Percentiles rank a stretch among this genome's conserved stretches.
Evolutionary conservation across 2,329 filamentous ascomycete species (phyloP).

Genomic region (Metarhizium anisopliae): DNA sequence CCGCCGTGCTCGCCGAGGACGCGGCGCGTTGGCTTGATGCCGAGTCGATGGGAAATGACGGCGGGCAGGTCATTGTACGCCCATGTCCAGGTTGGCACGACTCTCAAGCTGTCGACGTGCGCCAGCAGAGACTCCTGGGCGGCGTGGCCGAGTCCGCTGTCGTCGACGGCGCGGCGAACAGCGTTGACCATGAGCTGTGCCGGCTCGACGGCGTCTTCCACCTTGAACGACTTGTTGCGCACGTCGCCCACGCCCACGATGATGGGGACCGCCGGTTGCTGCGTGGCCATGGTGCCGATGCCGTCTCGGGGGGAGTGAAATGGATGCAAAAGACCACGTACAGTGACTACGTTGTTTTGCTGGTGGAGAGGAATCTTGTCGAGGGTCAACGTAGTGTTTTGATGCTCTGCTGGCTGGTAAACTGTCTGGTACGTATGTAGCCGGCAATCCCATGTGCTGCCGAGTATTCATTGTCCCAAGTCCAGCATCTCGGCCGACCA

Average conservation of each 20-base stretch:
- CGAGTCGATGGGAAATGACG: conserved; percentile 40
- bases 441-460: no score
- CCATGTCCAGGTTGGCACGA: conserved; percentile 59
- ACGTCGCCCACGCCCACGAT: conserved; percentile 56
- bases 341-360: no score
- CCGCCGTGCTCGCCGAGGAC: conserved; percentile 51
- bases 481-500: no score
- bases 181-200: conserved; percentile 49
- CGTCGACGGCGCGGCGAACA: conserved; percentile 39
- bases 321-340: background rate
- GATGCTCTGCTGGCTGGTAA: no score
- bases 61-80: conserved; percentile 50
- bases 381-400: no score
- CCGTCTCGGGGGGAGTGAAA: background rate
- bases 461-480: no score
- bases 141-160: conserved; percentile 26
- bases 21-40: conserved; percentile 35
- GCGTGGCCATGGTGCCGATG: background rate
- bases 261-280: conserved; percentile 31
- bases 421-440: no score
- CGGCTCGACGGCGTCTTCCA: conserved; percentile 46
- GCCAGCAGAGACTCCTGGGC: conserved; percentile 3
- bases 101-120: conserved; percentile 46
- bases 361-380: no score
- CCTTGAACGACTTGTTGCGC: conserved; percentile 42